A percentile compares a stretch with the other conserved stretches of the same genome.
Evolutionary conservation across 2,329 filamentous ascomycete species (phyloP).

Genomic region (Calonectria multiphialidica): DNA sequence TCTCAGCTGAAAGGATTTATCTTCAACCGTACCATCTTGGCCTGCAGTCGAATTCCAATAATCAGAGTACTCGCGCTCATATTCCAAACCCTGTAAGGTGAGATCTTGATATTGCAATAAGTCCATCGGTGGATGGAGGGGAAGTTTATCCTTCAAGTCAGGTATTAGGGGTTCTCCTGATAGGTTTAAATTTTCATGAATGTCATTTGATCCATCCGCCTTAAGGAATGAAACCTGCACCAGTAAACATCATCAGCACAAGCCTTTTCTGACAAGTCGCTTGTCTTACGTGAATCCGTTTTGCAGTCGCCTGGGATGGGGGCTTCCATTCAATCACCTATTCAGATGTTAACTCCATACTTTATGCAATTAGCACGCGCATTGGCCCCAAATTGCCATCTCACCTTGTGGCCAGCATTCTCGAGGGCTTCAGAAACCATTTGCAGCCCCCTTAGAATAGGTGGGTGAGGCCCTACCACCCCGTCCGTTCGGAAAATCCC

Average conservation of each 20-base stretch:
- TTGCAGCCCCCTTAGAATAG: slow-evolving; percentile 57
- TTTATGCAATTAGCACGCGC: neutral
- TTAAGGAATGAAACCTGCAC: slow-evolving; percentile 43
- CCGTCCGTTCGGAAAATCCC: slow-evolving; percentile 67
- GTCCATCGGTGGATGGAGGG: slow-evolving; percentile 36
- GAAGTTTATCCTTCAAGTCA: slow-evolving; percentile 53
- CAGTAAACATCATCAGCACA: neutral
- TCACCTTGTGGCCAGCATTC: slow-evolving; percentile 55
- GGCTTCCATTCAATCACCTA: slow-evolving; percentile 45
- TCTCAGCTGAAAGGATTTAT: neutral
- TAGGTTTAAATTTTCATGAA: slow-evolving; percentile 60
- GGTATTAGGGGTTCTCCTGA: slow-evolving; percentile 66
- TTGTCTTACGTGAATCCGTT: slow-evolving; percentile 17
- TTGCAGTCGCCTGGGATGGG: slow-evolving; percentile 23
- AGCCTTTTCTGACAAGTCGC: neutral
- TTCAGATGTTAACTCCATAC: slow-evolving; percentile 3
- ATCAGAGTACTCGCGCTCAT: slow-evolving; percentile 70
- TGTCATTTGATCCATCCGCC: slow-evolving; percentile 48
- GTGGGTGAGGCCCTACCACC: slow-evolving; percentile 64
- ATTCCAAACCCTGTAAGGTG: slow-evolving; percentile 66
- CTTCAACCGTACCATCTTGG: slow-evolving; percentile 55
- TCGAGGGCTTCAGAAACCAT: slow-evolving; percentile 10
- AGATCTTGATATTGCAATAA: slow-evolving; percentile 52
- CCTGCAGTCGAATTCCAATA: slow-evolving; percentile 71
- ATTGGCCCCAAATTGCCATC: neutral